phyloP scores from a whole-genome alignment of 2,329 filamentous ascomycete genomes.

The Trichoderma citrinoviride region DNA sequence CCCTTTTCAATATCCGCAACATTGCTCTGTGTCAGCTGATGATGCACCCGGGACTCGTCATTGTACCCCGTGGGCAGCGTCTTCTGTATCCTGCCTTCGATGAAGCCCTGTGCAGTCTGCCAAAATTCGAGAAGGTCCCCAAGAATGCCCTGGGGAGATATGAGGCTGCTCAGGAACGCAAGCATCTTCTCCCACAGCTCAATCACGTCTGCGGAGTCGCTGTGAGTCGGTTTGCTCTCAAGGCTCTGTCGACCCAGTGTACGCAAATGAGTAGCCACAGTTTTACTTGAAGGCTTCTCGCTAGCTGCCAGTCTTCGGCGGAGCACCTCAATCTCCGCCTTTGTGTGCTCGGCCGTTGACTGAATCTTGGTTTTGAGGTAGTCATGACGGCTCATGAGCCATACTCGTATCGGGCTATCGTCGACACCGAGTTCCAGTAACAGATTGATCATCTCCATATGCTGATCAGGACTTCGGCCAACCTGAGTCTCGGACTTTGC shows the following conservation, averaged over 20 bases:
- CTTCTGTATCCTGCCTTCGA: constrained; percentile 79
- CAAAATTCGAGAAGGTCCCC: constrained; percentile 92
- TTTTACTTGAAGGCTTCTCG: constrained; percentile 67
- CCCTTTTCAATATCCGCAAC: constrained; percentile 72
- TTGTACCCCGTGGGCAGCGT: constrained; percentile 77
- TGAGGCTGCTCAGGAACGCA: constrained; percentile 67
- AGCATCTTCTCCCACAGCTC: constrained; percentile 92
- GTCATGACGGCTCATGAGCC: constrained; percentile 87
- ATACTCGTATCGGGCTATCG: constrained; percentile 95
- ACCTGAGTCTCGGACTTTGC: constrained; percentile 47
- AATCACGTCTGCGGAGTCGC: constrained; percentile 78
- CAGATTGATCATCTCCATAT: constrained; percentile 86
- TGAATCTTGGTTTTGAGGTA: constrained; percentile 84
- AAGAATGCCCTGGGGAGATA: constrained; percentile 77
- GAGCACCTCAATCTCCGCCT: constrained; percentile 88
- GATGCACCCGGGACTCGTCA: constrained; percentile 76
- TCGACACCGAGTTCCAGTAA: constrained; percentile 92
- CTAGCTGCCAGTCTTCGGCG: constrained; percentile 73
- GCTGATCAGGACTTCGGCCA: constrained; percentile 68
- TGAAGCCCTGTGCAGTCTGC: constrained; percentile 87
- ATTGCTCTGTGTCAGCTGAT: constrained; percentile 71
- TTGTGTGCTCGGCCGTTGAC: constrained; percentile 76
- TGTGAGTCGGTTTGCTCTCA: constrained; percentile 57
- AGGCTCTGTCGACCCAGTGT: constrained; percentile 66
- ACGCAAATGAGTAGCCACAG: constrained; percentile 72